These are phyloP conservation scores for Citrus australasica DNA, from an alignment of 345 rosid species.

Conservation along the genomic window DNA sequence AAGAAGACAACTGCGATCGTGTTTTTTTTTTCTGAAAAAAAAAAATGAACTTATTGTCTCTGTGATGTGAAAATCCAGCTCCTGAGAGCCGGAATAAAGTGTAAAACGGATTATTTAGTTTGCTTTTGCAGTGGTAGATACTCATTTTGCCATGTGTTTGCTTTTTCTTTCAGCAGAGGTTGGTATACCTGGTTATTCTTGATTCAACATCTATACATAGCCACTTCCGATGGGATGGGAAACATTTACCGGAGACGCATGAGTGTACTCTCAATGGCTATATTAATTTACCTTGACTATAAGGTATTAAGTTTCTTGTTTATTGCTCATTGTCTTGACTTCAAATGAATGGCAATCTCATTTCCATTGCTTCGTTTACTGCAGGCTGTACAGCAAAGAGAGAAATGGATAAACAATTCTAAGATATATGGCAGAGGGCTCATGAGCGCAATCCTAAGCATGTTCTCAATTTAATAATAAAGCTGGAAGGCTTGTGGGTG, in stretches of 20 bases:
- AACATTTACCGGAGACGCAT: constrained; percentile 62
- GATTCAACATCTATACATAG: constrained; percentile 10
- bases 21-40: no score
- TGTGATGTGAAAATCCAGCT: neutral
- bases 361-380: neutral
- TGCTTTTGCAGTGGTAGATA: neutral
- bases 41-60: no score
- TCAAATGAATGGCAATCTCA: neutral
- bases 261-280: constrained; percentile 68
- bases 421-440: constrained; percentile 73
- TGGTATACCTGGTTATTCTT: neutral
- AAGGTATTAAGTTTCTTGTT: constrained; percentile 54
- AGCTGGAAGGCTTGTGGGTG: constrained; percentile 91
- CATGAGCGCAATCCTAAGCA: constrained; percentile 88
- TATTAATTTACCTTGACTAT: constrained; percentile 74
- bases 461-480: constrained; percentile 61
- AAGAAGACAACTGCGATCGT: neutral
- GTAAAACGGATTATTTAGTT: no score
- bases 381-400: constrained; percentile 74
- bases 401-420: constrained; percentile 60
- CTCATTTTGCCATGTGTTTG: neutral
- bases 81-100: neutral
- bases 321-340: neutral
- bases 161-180: neutral
- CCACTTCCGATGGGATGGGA: constrained; percentile 58